Evolutionary conservation across 2,329 filamentous ascomycete genomes (phyloP).

Genomic region (Penicillium sp.): DNA sequence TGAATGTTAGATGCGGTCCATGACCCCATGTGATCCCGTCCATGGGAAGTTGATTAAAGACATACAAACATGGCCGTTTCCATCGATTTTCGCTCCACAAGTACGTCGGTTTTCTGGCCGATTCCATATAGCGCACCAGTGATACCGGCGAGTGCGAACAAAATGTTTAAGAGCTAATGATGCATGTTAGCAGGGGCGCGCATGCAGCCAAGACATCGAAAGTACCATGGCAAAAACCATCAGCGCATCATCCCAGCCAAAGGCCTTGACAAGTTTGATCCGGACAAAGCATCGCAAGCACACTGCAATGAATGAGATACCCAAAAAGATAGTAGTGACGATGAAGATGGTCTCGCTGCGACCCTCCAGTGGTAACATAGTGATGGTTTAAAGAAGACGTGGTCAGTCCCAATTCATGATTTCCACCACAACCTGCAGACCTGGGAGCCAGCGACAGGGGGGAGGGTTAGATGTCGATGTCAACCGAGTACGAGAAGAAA

Average conservation of each 20-base stretch:
- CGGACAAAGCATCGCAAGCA: conserved; percentile 39
- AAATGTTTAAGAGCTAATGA: conserved; percentile 29
- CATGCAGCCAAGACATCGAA: background rate
- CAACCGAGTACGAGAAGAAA: background rate
- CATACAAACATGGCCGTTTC: conserved; percentile 37
- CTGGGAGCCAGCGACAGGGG: background rate
- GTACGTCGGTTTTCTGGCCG: conserved; percentile 21
- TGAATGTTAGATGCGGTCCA: conserved; percentile 1
- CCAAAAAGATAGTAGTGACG: conserved; percentile 32
- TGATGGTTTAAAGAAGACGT: conserved; percentile 8
- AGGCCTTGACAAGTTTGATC: conserved; percentile 33
- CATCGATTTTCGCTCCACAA: conserved; percentile 21
- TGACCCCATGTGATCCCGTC: background rate
- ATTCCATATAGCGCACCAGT: conserved; percentile 34
- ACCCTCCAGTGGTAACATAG: conserved; percentile 32
- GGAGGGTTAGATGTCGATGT: background rate
- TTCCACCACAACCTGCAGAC: background rate
- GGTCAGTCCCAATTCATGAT: conserved; percentile 11
- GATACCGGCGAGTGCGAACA: conserved; percentile 38
- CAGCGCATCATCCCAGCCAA: conserved; percentile 39
- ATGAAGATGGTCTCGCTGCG: conserved; percentile 35
- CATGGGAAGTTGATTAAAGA: background rate
- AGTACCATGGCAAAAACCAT: conserved; percentile 40
- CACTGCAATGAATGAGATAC: conserved; percentile 33
- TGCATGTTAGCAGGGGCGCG: background rate